Percentiles rank a stretch among this genome's conserved stretches.
Conservation (phyloP, 371 early-diverging fungal genomes). For the Lichtheimia hyalospora region DNA sequence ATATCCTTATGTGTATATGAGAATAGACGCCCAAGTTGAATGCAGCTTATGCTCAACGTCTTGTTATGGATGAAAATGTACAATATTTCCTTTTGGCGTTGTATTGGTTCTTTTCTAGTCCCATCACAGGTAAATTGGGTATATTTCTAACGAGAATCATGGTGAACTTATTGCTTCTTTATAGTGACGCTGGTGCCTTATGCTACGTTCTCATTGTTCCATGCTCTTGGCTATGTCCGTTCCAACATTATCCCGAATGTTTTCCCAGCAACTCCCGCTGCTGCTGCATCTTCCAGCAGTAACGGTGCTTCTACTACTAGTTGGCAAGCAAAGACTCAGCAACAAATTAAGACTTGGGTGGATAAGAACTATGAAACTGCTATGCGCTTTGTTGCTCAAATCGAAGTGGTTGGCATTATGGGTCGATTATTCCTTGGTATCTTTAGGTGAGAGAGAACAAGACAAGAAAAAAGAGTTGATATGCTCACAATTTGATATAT, state of each 20-base stretch:
- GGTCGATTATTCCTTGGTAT: conserved; percentile 69
- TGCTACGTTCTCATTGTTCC: conserved; percentile 83
- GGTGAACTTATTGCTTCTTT: not conserved
- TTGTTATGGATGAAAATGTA: conserved; percentile 85
- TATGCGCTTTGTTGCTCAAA: conserved; percentile 73
- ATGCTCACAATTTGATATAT: too few relatives aligned
- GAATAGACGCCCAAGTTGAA: conserved; percentile 62
- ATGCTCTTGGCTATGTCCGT: conserved; percentile 76
- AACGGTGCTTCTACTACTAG: conserved; percentile 3
- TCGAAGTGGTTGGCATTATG: conserved; percentile 80
- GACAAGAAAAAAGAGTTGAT: not conserved
- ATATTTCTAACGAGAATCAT: not conserved
- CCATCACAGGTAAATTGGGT: conserved; percentile 65
- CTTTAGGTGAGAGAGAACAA: conserved; percentile 50
- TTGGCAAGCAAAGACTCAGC: conserved; percentile 55
- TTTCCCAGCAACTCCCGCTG: conserved; percentile 47
- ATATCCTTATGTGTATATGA: conserved; percentile 2
- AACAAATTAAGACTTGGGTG: conserved; percentile 63
- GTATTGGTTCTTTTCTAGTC: conserved; percentile 72
- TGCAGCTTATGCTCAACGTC: conserved; percentile 61
- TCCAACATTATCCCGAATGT: conserved; percentile 72
- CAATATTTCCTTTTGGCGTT: conserved; percentile 83
- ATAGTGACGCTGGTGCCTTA: conserved; percentile 83
- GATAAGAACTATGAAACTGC: conserved; percentile 71
- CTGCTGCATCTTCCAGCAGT: conserved; percentile 8